phyloP scores from a whole-genome alignment of 352 stramenopile genomes.

The Pythium periplocum region DNA sequence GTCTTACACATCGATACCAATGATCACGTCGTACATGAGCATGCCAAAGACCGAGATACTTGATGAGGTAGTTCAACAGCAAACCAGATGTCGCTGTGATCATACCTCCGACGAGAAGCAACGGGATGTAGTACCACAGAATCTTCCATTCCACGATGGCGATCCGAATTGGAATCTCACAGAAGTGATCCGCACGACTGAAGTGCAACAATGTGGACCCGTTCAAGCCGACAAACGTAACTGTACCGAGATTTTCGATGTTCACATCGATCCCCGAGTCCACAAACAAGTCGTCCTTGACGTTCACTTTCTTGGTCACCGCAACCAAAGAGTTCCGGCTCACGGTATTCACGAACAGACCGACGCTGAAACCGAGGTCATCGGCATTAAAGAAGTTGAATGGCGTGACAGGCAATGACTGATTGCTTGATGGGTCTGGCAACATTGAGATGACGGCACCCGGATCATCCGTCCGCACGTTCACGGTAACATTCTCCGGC shows the following conservation, averaged over 20 bases:
- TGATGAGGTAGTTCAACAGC: slow-evolving; percentile 72
- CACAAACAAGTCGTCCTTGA: slow-evolving; percentile 45
- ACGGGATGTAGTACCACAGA: slow-evolving; percentile 57
- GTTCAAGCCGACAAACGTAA: slow-evolving; percentile 43
- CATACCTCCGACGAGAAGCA: slow-evolving; percentile 71
- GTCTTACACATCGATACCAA: slow-evolving; percentile 73
- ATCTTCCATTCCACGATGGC: slow-evolving; percentile 47
- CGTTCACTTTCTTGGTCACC: slow-evolving; percentile 60
- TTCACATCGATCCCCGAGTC: slow-evolving; percentile 21
- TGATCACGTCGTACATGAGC: slow-evolving; percentile 78
- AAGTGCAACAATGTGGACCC: slow-evolving; percentile 44
- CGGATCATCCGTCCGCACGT: slow-evolving; percentile 30
- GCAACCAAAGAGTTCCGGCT: slow-evolving; percentile 46
- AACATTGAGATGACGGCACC: slow-evolving; percentile 50
- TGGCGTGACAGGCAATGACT: slow-evolving; percentile 20
- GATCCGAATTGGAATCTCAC: slow-evolving; percentile 54
- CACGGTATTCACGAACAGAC: slow-evolving; percentile 60
- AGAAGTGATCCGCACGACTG: slow-evolving; percentile 44
- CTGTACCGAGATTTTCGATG: slow-evolving; percentile 30
- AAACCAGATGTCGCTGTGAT: slow-evolving; percentile 62
- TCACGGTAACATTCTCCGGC: slow-evolving; percentile 39
- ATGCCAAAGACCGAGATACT: slow-evolving; percentile 76
- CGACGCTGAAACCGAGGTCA: slow-evolving; percentile 49
- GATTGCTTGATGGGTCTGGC: slow-evolving; percentile 18
- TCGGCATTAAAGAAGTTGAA: slow-evolving; percentile 68